Evolutionary conservation across 2,329 filamentous ascomycete genomes (phyloP), one percentile per base, ranked within the genome.

Genomic region (Colletotrichum plurivorum): DNA sequence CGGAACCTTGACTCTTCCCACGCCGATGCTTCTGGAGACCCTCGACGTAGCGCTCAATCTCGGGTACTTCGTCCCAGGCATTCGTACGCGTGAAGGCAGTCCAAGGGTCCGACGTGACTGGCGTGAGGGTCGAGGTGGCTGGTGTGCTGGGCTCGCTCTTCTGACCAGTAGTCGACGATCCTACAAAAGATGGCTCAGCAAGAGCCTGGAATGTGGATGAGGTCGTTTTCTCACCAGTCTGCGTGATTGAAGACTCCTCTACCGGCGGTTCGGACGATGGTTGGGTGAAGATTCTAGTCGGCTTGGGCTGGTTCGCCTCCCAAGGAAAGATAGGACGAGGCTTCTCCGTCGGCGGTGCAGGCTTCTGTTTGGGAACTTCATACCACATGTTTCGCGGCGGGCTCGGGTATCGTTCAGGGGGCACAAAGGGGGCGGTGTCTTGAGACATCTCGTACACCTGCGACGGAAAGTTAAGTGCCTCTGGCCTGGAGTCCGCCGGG

Each of bases 351-450:
- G 76, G 75, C 25, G 79, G 83, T 55, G 89, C 85, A 22, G 89
- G 89, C 18, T 84, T 84, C 67, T 88, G 86, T 71, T 86, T 89
- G 5, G 94, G 94, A 43, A 97, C 88, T 74, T 95, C 85, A 77
- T 96, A 97, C 87, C 92, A 96, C 93, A 97, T 95, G 76, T 95
- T 88, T 78, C 88, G 92, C 0, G 95, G 94, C 18, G 94, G 93
- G 76, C 94, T 93, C 3, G 95, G 93, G 75, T 97, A 96, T 61
- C 88, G 86, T 69, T 84, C 80, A 18, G 95, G 95, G 39, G 95
- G 89, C 62, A 93, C 87, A 80, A 97, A 98, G 10, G 93, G 89
- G 41, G 89, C 81, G 18, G 86, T 85, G 78, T 95, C 93, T 64
- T 88, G 88, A 64, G 93, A 97, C 91, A 98, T 98, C 65, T 88